Evolutionary conservation across 2,329 filamentous ascomycete species (phyloP).

Genomic region (Xylaria sp.): DNA sequence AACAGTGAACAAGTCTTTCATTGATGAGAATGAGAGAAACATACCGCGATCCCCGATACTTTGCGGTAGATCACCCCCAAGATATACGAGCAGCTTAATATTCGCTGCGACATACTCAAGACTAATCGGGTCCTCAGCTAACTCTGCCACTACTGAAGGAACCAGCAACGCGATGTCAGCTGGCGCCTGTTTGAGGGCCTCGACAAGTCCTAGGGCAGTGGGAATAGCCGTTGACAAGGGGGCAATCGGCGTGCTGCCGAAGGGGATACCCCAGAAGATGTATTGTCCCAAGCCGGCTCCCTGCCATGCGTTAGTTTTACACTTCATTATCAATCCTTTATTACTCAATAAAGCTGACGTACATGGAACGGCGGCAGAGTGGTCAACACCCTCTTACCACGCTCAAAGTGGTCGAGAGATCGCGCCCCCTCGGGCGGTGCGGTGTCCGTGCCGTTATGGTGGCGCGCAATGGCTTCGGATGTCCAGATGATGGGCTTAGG

Average conservation of each 20-base stretch:
- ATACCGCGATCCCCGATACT: constrained; percentile 46
- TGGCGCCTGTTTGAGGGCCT: constrained; percentile 45
- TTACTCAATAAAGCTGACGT: not conserved
- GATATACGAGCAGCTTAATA: constrained; percentile 49
- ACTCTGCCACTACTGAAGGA: constrained; percentile 50
- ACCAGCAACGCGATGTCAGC: constrained; percentile 48
- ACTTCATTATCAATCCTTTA: not conserved
- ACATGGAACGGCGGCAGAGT: constrained; percentile 50
- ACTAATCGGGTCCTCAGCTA: constrained; percentile 45
- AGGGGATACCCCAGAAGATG: constrained; percentile 43
- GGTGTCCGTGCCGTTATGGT: constrained; percentile 28
- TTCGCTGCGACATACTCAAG: constrained; percentile 46
- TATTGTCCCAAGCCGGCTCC: constrained; percentile 45
- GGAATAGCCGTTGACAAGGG: constrained; percentile 40
- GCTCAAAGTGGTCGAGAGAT: constrained; percentile 39
- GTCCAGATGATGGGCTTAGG: constrained; percentile 48
- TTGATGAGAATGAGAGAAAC: constrained; percentile 2
- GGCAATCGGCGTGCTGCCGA: constrained; percentile 42
- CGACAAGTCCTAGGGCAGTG: constrained; percentile 44
- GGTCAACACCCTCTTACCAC: constrained; percentile 48
- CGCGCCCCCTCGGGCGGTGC: constrained; percentile 42
- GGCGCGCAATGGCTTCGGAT: constrained; percentile 39
- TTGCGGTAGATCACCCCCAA: constrained; percentile 52
- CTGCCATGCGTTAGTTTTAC: constrained; percentile 22
- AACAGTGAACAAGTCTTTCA: not conserved